phyloP scores from a whole-genome alignment of 345 rosid genomes.

The Salix purpurea region DNA sequence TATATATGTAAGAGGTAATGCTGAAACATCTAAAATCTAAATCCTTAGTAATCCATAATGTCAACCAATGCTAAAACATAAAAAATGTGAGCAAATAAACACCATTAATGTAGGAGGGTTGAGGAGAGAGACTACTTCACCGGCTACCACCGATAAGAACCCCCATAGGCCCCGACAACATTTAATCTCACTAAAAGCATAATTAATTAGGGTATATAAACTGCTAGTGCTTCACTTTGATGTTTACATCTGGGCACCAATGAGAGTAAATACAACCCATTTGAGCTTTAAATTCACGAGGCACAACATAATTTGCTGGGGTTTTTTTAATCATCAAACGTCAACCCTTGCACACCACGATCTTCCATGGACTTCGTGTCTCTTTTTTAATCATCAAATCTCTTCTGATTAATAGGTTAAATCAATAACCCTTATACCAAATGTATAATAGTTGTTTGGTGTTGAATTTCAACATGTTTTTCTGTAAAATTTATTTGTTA shows the following conservation, averaged over 20 bases:
- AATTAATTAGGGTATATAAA: not conserved
- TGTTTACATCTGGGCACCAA: not conserved
- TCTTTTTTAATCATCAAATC: not conserved
- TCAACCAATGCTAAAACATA: not conserved
- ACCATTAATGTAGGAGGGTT: no score
- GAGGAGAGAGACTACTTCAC: constrained; percentile 15
- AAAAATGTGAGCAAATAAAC: no score
- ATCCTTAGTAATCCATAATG: not conserved
- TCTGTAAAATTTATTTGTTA: no score
- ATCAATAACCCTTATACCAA: not conserved
- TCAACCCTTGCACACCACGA: no score
- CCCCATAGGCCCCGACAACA: not conserved
- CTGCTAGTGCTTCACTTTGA: not conserved
- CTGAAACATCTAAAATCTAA: not conserved
- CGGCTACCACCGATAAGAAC: constrained; percentile 17
- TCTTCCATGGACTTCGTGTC: not conserved
- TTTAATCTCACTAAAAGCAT: constrained; percentile 6
- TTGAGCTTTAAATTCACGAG: constrained; percentile 14
- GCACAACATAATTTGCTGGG: constrained; percentile 19
- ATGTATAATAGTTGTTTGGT: no score
- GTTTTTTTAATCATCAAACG: not conserved
- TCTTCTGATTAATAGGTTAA: not conserved
- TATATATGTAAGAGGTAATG: not conserved
- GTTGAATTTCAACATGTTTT: no score
- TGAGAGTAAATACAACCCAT: not conserved